Base-by-base conservation (phyloP, 352 stramenopile genomes). In the Globisporangium uncinulatum region DNA sequence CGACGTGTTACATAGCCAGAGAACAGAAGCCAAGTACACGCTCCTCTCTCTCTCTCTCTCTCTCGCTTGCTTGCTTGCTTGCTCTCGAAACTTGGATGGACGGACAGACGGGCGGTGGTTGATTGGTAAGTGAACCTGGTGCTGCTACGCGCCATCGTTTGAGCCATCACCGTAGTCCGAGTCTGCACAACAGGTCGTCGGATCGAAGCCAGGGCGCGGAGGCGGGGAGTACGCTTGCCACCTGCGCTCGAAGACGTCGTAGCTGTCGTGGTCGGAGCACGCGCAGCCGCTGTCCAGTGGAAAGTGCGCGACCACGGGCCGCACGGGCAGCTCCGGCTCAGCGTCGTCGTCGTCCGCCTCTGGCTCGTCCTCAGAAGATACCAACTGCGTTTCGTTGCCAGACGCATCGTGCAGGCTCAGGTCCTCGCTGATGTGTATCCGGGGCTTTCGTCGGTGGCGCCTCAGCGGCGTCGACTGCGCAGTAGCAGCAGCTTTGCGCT, bases 181-280 rank as follows among this genome's bases (percentile, higher is more conserved):
- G 32, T 57, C 42, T 11, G 44, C 31, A 10, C 31, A 32, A 34
- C 57, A 63, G 50, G 42, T 48, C 31, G 17, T 47, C 5, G 57
- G 57, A 19, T 63, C 57, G 29, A 63, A 63, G 10, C 57, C 50
- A 17, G 14, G 29, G 21, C 31, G 32, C 14, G 57, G 57, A 11
- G 49, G 41, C 11, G 57, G 57, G 31, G 57, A 57, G 50, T 34
- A 57, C 49, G 57, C 57, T 20, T 63, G 49, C 50, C 57, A 63
- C 7, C n/a, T 44, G 19, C 44, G 50, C 42, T 63, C 57, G 32
- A 57, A 7, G 13, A 48, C 43, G 14, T 41, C 39, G 13, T 48
- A 36, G 31, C 51, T 31, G 15, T 51, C 56, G 46, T 17, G 15
- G 13, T 20, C 57, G 13, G 45, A 19, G 31, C 57, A 63, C 57